These are phyloP conservation scores for Misopates orontium DNA, from an alignment of 257 asterid species.

Conservation along the genomic window DNA sequence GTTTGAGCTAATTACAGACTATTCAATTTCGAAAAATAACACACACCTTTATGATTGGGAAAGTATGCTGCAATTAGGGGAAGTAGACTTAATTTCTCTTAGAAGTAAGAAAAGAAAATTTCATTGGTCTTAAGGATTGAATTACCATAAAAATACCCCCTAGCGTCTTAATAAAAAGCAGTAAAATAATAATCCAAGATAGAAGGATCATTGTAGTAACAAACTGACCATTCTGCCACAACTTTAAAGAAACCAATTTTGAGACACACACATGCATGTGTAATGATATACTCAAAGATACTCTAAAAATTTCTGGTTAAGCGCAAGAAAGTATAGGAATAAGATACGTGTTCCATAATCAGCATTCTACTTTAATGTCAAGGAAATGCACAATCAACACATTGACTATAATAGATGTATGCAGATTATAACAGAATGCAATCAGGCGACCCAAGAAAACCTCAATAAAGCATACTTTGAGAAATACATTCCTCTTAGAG, in stretches of 20 bases:
- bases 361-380: not conserved
- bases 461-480: slow-evolving; percentile 4
- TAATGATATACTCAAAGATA: not conserved
- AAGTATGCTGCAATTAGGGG: no score
- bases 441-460: slow-evolving; percentile 14
- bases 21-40: no score
- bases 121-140: no score
- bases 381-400: slow-evolving; percentile 20
- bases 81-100: no score
- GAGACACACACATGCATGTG: not conserved
- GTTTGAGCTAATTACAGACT: no score
- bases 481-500: slow-evolving; percentile 9
- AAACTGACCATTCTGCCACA: not conserved
- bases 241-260: not conserved
- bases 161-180: not conserved
- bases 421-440: not conserved
- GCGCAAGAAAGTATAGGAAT: slow-evolving; percentile 6
- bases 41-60: no score
- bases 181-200: no score
- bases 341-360: slow-evolving; percentile 9
- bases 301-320: slow-evolving; percentile 3
- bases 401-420: not conserved
- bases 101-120: no score
- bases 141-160: no score
- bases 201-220: not conserved